A percentile compares a stretch with the other conserved stretches of the same genome.
Evolutionary conservation across 139 green algal species (phyloP).

Genomic region (Pycnococcus provasolii): DNA sequence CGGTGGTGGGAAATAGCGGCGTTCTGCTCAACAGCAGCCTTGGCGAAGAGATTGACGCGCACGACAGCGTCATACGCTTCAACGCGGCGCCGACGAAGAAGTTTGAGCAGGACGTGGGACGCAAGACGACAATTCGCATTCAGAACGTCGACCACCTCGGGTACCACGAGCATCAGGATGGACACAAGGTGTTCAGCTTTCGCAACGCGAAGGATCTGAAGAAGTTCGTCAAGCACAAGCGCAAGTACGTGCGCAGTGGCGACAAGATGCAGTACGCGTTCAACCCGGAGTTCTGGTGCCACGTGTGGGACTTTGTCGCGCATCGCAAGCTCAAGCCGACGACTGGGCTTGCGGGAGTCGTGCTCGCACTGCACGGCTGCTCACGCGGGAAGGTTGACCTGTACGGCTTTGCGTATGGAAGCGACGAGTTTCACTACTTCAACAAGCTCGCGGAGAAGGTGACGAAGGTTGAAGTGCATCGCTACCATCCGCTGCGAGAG

Average conservation of each 20-base stretch:
- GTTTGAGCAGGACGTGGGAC: slow-evolving; percentile 15
- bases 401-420: slow-evolving; percentile 5
- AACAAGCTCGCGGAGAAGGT: slow-evolving; percentile 24
- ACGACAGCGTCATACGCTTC: slow-evolving; percentile 28
- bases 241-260: neutral
- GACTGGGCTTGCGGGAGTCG: slow-evolving; percentile 21
- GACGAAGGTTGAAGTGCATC: slow-evolving; percentile 18
- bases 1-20: slow-evolving; percentile 27
- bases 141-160: slow-evolving; percentile 27
- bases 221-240: slow-evolving; percentile 15
- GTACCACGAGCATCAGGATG: slow-evolving; percentile 7
- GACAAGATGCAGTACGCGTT: slow-evolving; percentile 15
- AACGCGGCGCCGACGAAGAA: slow-evolving; percentile 23
- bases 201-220: slow-evolving; percentile 13
- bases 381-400: neutral
- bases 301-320: slow-evolving; percentile 27
- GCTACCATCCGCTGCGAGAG: slow-evolving; percentile 20
- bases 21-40: slow-evolving; percentile 3
- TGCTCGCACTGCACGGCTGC: slow-evolving; percentile 18
- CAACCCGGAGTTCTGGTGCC: slow-evolving; percentile 31
- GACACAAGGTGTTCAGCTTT: slow-evolving; percentile 17
- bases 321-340: slow-evolving; percentile 28
- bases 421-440: slow-evolving; percentile 24
- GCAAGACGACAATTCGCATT: slow-evolving; percentile 23
- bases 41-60: slow-evolving; percentile 21